A percentile compares a stretch with the other conserved stretches of the same genome.
Conservation (phyloP, 2,329 filamentous ascomycete genomes). For the Paecilomyces niveus region DNA sequence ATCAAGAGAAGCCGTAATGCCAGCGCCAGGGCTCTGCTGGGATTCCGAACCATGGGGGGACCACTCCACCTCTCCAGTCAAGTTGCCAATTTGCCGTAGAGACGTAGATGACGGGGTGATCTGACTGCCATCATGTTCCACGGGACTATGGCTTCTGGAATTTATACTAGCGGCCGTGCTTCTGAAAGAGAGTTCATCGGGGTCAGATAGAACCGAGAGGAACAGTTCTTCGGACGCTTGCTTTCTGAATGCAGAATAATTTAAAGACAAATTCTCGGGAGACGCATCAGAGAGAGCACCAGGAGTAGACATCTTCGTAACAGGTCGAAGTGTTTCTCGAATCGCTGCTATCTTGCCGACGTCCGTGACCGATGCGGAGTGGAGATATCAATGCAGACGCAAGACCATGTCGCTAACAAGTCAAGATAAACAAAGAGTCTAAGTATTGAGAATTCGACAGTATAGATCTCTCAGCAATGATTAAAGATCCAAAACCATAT, state of each 20-base stretch:
- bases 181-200: constrained; percentile 30
- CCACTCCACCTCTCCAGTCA: background rate
- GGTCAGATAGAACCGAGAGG: constrained; percentile 30
- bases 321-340: background rate
- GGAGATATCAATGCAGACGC: background rate
- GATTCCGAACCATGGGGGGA: background rate
- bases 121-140: constrained; percentile 11
- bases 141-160: constrained; percentile 15
- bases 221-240: constrained; percentile 30
- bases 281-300: constrained; percentile 18
- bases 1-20: background rate
- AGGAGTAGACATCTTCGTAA: constrained; percentile 6
- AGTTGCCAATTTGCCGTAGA: background rate
- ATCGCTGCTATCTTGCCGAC: background rate
- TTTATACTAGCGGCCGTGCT: constrained; percentile 26
- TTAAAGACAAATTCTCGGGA: constrained; percentile 15
- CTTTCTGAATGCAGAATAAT: constrained; percentile 22
- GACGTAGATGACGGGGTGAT: background rate
- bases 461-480: background rate
- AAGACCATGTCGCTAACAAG: background rate
- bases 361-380: background rate
- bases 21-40: background rate
- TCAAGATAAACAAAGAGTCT: background rate
- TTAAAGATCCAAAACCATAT: background rate
- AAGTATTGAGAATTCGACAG: background rate